These are phyloP conservation scores for Perkinsus marinus DNA, from an alignment of 169 alveolate species.

Conservation along the genomic window DNA sequence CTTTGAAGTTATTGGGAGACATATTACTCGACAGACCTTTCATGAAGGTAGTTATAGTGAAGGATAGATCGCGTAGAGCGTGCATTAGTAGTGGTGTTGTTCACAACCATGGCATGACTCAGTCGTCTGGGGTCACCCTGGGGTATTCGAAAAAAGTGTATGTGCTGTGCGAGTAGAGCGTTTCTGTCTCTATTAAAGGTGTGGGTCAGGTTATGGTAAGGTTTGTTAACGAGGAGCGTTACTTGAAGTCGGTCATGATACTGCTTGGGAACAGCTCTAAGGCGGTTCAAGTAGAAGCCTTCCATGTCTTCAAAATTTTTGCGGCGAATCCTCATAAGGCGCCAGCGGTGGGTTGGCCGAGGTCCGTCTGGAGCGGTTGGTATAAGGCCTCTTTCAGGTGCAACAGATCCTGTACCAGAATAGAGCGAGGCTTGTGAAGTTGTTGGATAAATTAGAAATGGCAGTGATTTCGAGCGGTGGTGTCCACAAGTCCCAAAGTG, in stretches of 20 bases:
- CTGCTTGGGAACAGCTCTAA: neutral
- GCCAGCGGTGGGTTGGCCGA: neutral
- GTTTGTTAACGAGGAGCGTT: neutral
- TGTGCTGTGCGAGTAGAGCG: too few species aligned
- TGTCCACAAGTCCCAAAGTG: neutral
- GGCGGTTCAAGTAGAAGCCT: constrained; percentile 8
- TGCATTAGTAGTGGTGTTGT: too few species aligned
- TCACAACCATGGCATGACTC: too few species aligned
- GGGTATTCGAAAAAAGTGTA: too few species aligned
- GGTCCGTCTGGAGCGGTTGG: neutral
- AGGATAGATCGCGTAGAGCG: neutral
- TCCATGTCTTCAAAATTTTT: constrained; percentile 24
- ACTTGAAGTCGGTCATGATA: neutral
- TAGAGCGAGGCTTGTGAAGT: neutral
- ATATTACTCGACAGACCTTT: neutral
- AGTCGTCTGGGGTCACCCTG: too few species aligned
- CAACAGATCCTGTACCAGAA: neutral
- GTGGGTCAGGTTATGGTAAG: neutral
- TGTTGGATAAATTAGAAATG: neutral
- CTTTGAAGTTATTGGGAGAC: neutral
- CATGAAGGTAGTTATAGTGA: neutral
- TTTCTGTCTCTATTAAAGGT: too few species aligned
- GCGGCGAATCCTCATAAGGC: constrained; percentile 29
- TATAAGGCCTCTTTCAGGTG: neutral
- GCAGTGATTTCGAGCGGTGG: neutral